These are phyloP conservation scores for Grigorovia humatica DNA, from an alignment of 805 yeast genomes.

Conservation along the genomic window DNA sequence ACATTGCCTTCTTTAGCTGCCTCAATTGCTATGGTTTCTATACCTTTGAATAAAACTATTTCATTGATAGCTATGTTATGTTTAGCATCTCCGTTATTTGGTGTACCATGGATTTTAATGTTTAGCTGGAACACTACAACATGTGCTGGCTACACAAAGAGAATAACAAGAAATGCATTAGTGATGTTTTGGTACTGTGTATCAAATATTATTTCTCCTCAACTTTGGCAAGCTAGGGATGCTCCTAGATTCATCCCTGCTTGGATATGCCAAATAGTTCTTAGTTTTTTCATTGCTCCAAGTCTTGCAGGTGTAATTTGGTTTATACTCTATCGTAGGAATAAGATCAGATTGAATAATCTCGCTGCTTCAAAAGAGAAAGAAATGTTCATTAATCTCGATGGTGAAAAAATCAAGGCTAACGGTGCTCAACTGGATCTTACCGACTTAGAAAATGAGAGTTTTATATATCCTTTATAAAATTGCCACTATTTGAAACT, in stretches of 20 bases:
- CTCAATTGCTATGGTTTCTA: slow-evolving; percentile 35
- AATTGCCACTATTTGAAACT: slow-evolving; percentile 1
- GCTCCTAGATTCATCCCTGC: slow-evolving; percentile 38
- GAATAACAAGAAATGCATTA: slow-evolving; percentile 36
- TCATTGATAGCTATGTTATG: slow-evolving; percentile 40
- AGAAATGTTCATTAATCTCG: slow-evolving; percentile 11
- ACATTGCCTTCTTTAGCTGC: slow-evolving; percentile 37
- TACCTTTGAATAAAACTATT: slow-evolving; percentile 36
- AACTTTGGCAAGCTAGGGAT: slow-evolving; percentile 40
- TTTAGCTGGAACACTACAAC: slow-evolving; percentile 29
- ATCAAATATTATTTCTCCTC: slow-evolving; percentile 46
- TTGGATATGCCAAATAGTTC: slow-evolving; percentile 47
- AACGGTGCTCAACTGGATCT: slow-evolving; percentile 36
- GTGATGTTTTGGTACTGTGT: slow-evolving; percentile 38
- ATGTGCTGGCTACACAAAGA: slow-evolving; percentile 43
- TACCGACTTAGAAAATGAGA: slow-evolving; percentile 43
- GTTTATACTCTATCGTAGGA: slow-evolving; percentile 36
- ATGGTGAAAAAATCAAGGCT: slow-evolving; percentile 8
- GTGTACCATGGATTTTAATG: slow-evolving; percentile 33
- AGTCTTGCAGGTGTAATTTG: slow-evolving; percentile 34
- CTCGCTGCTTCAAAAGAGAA: slow-evolving; percentile 13
- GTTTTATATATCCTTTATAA: slow-evolving; percentile 40
- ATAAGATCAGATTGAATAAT: slow-evolving; percentile 30
- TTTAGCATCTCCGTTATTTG: slow-evolving; percentile 38
- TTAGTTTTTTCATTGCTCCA: slow-evolving; percentile 41